A percentile compares a stretch with the other conserved stretches of the same genome.
Evolutionary conservation across 2,329 filamentous ascomycete genomes (phyloP).

Genomic region (Ophiosphaerella herpotricha): DNA sequence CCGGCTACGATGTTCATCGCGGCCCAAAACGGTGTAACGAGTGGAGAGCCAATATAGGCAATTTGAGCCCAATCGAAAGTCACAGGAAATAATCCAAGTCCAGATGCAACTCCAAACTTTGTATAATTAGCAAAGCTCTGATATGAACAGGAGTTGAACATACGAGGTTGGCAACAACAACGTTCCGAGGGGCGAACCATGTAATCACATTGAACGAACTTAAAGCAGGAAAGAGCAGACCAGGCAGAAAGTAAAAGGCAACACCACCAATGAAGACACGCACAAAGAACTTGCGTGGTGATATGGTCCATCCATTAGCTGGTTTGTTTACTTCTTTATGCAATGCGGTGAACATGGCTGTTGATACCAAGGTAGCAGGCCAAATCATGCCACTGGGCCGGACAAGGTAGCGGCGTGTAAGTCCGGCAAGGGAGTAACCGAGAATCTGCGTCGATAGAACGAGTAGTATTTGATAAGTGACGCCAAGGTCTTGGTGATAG

Average conservation of each 20-base stretch:
- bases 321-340: slow-evolving; percentile 83
- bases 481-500: slow-evolving; percentile 78
- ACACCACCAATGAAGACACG: slow-evolving; percentile 73
- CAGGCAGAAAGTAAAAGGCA: slow-evolving; percentile 82
- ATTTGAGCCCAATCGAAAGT: slow-evolving; percentile 94
- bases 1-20: slow-evolving; percentile 83
- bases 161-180: slow-evolving; percentile 79
- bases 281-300: slow-evolving; percentile 83
- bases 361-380: slow-evolving; percentile 86
- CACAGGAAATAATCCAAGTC: slow-evolving; percentile 79
- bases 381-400: slow-evolving; percentile 89
- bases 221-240: slow-evolving; percentile 78
- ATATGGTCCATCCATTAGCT: slow-evolving; percentile 81
- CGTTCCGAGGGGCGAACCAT: slow-evolving; percentile 84
- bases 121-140: slow-evolving; percentile 5
- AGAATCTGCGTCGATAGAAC: slow-evolving; percentile 86
- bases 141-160: slow-evolving; percentile 12
- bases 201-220: slow-evolving; percentile 90
- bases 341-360: slow-evolving; percentile 84
- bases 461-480: slow-evolving; percentile 79
- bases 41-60: slow-evolving; percentile 81
- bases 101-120: slow-evolving; percentile 79
- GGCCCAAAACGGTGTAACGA: slow-evolving; percentile 85
- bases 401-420: slow-evolving; percentile 80
- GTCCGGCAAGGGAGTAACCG: slow-evolving; percentile 83